Evolutionary conservation across 306 rosid species (phyloP), one percentile per base, ranked within the genome.

Genomic region (Cyclanthera cordifolia): DNA sequence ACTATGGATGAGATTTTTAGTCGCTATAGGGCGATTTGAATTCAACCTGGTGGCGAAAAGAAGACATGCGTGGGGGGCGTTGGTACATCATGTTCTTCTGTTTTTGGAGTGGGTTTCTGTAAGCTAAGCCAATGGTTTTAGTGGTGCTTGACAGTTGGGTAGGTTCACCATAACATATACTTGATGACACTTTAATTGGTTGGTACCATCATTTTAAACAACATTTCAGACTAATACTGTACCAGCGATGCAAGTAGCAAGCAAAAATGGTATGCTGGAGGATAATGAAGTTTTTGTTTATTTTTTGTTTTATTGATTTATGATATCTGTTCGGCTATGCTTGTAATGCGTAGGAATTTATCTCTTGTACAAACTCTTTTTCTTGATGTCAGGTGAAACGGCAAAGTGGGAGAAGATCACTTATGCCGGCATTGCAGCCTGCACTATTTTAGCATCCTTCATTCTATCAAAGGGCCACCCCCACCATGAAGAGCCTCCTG

Each of bases 341-440:
- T 53, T 25, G 12, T 37, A 15, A 54, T 71, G 55, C 6, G 1
- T 41, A 8, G 15, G 20, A 6, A 46, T n/a, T 59, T 32, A 46
- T 45, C 52, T 46, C 53, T 41, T 39, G 2, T 32, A 70, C 52
- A 1, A 52, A 4, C 63, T 59, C 11, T 45, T 27, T 71, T 43
- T 30, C 6, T 5, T 59, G n/a, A 28, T 27, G 25, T 60, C 50
- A 94, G 99, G 77, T 56, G 99, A 94, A 82, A 77, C 96, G 0
- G 91, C 86, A 32, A 94, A 94, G 81, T 94, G 99, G 99, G 99
- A 94, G 85, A 90, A 90, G 80, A 90, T 94, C 48, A 86, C 99
- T 43, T 90, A 88, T 82, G 77, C 78, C 28, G 99, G 96, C 77
- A 90, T 90, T 73, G 85, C 19, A 9, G 3, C 87, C 7, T 90